phyloP scores from a whole-genome alignment of 2,329 filamentous ascomycete species.

The Penicillium polonicum region DNA sequence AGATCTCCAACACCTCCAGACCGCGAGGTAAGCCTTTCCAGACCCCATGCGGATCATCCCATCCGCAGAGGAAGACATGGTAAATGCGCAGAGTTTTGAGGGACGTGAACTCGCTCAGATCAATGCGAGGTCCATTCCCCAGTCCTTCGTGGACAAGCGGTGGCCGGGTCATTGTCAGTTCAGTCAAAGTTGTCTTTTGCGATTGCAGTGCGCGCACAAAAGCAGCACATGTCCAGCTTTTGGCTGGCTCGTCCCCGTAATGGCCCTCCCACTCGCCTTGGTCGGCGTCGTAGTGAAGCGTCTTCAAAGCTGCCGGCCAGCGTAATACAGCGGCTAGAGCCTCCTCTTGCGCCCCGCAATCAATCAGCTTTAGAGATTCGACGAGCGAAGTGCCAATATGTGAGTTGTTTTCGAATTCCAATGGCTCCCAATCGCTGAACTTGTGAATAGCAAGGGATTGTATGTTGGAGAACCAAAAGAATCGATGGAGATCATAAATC shows the following conservation, averaged over 20 bases:
- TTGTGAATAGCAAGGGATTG: slow-evolving; percentile 1
- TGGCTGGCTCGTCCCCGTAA: slow-evolving; percentile 1
- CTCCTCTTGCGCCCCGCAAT: slow-evolving; percentile 16
- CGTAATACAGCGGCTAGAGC: slow-evolving; percentile 15
- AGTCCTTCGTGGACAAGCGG: slow-evolving; percentile 7
- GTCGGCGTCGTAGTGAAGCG: slow-evolving; percentile 15
- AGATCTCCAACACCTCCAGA: slow-evolving; percentile 13
- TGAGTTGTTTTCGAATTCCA: slow-evolving; percentile 3
- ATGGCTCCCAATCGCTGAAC: slow-evolving; percentile 6
- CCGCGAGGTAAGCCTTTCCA: slow-evolving; percentile 8
- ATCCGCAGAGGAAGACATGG: slow-evolving; percentile 10
- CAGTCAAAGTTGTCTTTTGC: slow-evolving; percentile 8
- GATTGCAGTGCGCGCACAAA: slow-evolving; percentile 12
- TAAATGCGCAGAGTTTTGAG: slow-evolving; percentile 10
- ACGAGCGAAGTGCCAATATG: slow-evolving; percentile 13
- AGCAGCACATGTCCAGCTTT: slow-evolving; percentile 11
- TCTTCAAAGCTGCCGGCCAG: slow-evolving; percentile 16
- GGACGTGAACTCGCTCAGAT: slow-evolving; percentile 9
- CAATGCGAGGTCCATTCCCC: slow-evolving; percentile 6
- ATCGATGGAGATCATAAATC: not conserved
- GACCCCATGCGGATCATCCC: not conserved
- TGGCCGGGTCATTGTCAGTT: slow-evolving; percentile 9
- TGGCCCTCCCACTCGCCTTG: slow-evolving; percentile 12
- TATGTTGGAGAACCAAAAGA: slow-evolving; percentile 8
- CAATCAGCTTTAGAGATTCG: slow-evolving; percentile 8